Percentiles rank a stretch among this genome's conserved stretches.
Evolutionary conservation across 2,329 filamentous ascomycete genomes (phyloP).

Genomic region (Talaromyces verruculosus): DNA sequence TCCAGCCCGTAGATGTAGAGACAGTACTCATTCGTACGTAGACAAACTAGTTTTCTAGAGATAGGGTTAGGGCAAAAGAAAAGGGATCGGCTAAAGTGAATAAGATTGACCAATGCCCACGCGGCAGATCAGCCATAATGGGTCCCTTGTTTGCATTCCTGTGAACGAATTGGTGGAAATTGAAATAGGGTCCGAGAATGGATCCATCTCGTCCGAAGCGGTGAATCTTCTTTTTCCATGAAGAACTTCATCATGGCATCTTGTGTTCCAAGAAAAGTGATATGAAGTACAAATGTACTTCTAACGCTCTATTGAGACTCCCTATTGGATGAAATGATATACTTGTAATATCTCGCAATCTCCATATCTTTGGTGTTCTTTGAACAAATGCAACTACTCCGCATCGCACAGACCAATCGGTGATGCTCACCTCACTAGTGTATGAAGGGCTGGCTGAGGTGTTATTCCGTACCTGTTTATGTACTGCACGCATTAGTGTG

Average conservation of each 20-base stretch:
- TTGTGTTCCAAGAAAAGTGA: too few species aligned
- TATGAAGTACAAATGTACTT: too few species aligned
- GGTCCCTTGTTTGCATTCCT: neutral
- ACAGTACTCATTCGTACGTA: too few species aligned
- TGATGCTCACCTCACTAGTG: neutral
- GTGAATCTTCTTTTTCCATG: neutral
- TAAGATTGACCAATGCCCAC: neutral
- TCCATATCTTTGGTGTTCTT: too few species aligned
- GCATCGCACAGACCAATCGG: neutral
- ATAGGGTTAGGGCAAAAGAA: too few species aligned
- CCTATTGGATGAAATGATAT: neutral
- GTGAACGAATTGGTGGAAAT: neutral
- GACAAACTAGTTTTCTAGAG: too few species aligned
- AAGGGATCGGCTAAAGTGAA: neutral
- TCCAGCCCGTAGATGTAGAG: too few species aligned
- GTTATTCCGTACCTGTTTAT: neutral
- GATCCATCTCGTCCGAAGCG: neutral
- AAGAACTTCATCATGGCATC: neutral
- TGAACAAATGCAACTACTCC: neutral
- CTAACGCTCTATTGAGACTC: neutral
- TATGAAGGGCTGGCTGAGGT: neutral
- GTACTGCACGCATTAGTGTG: neutral
- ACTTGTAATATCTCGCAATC: neutral
- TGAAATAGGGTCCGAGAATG: conserved; percentile 1
- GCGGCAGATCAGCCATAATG: neutral